A percentile compares a stretch with the other conserved stretches of the same genome.
These are phyloP conservation scores for Irpex rosettiformis DNA, from an alignment of 1,284 basidiomycete species.

Conservation along the genomic window DNA sequence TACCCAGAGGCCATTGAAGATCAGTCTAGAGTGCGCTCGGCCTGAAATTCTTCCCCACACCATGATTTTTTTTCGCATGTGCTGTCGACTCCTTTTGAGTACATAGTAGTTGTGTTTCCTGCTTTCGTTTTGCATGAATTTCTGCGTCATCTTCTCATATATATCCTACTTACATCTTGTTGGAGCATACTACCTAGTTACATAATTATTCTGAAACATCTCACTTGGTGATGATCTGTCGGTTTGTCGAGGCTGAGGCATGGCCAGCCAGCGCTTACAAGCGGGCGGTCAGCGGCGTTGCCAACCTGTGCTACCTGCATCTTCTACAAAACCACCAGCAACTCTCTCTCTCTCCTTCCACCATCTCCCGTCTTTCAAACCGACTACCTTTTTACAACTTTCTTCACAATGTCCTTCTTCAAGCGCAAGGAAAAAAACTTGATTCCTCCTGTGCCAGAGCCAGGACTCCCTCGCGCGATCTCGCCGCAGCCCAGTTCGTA, in stretches of 20 bases:
- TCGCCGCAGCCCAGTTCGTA: constrained; percentile 33
- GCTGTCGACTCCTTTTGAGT: background rate
- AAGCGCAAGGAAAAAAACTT: constrained; percentile 64
- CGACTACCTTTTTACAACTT: background rate
- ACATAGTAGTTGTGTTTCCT: background rate
- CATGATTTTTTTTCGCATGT: background rate
- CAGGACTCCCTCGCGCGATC: constrained; percentile 29
- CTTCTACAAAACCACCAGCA: background rate
- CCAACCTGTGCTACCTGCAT: background rate
- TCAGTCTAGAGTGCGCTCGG: too few relatives aligned
- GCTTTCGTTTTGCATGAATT: background rate
- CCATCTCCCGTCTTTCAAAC: background rate
- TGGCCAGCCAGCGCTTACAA: background rate
- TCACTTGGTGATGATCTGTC: background rate
- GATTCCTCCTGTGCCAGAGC: constrained; percentile 64
- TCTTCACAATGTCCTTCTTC: constrained; percentile 65
- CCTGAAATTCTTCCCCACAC: too few relatives aligned
- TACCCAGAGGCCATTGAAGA: too few relatives aligned
- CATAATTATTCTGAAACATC: background rate
- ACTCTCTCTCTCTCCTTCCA: background rate
- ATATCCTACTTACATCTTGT: background rate
- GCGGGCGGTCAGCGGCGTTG: background rate
- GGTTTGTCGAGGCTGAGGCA: background rate
- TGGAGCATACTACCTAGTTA: background rate
- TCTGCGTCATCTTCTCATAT: background rate